Percentiles rank a stretch among this genome's conserved stretches.
Evolutionary conservation across 768 basidiomycete species (phyloP).

Genomic region (Amanita pseudoporphyria): DNA sequence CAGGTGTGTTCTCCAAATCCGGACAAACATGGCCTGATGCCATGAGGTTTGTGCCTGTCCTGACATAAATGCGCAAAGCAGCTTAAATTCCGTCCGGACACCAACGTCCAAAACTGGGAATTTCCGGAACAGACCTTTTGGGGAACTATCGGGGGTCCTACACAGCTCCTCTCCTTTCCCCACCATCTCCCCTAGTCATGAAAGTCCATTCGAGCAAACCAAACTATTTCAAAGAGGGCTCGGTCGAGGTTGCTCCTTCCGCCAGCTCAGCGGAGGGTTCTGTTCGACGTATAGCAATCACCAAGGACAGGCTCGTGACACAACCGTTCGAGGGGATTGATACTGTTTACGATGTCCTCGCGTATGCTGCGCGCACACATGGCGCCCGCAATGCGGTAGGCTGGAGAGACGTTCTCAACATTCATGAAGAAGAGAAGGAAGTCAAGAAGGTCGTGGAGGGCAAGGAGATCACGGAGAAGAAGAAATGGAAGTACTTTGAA

Average conservation of each 20-base stretch:
- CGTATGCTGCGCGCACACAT: constrained; percentile 65
- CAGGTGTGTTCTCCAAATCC: too few relatives aligned
- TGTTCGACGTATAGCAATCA: constrained; percentile 47
- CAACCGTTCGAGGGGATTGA: constrained; percentile 69
- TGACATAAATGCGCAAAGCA: too few relatives aligned
- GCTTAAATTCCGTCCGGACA: too few relatives aligned
- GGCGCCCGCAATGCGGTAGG: constrained; percentile 71
- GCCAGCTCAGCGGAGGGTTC: constrained; percentile 38
- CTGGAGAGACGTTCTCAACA: constrained; percentile 59
- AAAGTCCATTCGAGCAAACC: constrained; percentile 30
- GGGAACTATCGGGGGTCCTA: too few relatives aligned
- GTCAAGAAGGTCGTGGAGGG: constrained; percentile 78
- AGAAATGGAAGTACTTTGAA: constrained; percentile 95
- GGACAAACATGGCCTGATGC: too few relatives aligned
- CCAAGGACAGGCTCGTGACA: constrained; percentile 46
- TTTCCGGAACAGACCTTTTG: too few relatives aligned
- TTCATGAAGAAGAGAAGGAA: constrained; percentile 84
- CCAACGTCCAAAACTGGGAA: too few relatives aligned
- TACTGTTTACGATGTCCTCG: constrained; percentile 72
- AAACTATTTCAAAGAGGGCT: constrained; percentile 46
- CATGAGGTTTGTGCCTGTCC: too few relatives aligned
- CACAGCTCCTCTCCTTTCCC: not conserved
- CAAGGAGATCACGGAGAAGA: constrained; percentile 76
- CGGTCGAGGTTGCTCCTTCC: constrained; percentile 45
- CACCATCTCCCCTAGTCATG: constrained; percentile 20